A percentile compares a stretch with the other conserved stretches of the same genome.
phyloP scores from a whole-genome alignment of 192 early-diverging fungal species.

The Coemansia sp. region DNA sequence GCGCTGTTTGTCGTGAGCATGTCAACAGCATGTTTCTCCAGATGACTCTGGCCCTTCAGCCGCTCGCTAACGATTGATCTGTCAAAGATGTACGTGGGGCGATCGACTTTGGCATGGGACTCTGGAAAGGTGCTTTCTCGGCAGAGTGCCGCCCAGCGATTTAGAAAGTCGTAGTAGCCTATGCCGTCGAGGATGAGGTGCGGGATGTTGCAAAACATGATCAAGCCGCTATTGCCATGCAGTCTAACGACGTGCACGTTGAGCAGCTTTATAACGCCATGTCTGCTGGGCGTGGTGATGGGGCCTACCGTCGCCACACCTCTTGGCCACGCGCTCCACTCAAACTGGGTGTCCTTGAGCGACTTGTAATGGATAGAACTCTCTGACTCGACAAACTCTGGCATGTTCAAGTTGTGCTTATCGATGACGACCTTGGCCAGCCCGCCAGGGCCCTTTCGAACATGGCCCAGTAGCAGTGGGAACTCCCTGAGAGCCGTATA shows the following conservation, averaged over 20 bases:
- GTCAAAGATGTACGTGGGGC: constrained; percentile 12
- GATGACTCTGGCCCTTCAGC: not conserved
- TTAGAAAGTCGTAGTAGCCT: constrained; percentile 40
- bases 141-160: constrained; percentile 29
- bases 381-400: constrained; percentile 25
- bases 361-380: constrained; percentile 16
- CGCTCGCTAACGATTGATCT: not conserved
- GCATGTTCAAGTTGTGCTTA: constrained; percentile 28
- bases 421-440: constrained; percentile 17
- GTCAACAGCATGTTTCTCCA: not conserved
- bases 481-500: constrained; percentile 29
- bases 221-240: constrained; percentile 20
- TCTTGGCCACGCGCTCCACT: constrained; percentile 19
- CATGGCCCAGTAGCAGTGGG: constrained; percentile 28
- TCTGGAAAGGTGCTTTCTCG: not conserved
- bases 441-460: not conserved
- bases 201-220: constrained; percentile 44
- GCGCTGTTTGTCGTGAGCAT: constrained; percentile 6
- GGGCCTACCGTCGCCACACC: constrained; percentile 24
- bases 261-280: constrained; percentile 22
- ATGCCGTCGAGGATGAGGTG: constrained; percentile 42
- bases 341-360: constrained; percentile 6
- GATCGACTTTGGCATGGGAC: not conserved
- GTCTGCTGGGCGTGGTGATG: constrained; percentile 5
- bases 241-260: constrained; percentile 25